These are phyloP conservation scores for Colletotrichum sansevieriae DNA, from an alignment of 2,329 filamentous ascomycete genomes.

Conservation along the genomic window DNA sequence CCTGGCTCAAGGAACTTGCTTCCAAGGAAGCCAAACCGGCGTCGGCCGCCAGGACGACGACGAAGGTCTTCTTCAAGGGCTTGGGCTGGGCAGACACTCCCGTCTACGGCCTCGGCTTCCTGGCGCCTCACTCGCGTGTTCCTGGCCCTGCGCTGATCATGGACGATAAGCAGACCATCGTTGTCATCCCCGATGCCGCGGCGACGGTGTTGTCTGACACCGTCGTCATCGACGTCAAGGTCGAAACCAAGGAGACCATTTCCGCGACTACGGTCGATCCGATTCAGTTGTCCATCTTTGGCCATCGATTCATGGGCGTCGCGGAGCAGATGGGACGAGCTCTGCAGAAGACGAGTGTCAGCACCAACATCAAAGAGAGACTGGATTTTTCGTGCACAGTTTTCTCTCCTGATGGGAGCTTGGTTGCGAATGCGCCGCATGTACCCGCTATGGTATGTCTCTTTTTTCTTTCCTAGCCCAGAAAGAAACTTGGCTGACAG, in stretches of 20 bases:
- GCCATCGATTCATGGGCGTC: conserved; percentile 86
- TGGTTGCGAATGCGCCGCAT: conserved; percentile 83
- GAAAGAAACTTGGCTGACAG: not conserved
- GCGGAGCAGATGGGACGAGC: conserved; percentile 87
- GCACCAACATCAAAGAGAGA: conserved; percentile 84
- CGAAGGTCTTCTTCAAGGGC: conserved; percentile 42
- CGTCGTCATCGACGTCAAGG: conserved; percentile 58
- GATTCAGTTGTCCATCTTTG: conserved; percentile 82
- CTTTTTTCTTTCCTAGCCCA: not conserved
- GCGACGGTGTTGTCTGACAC: conserved; percentile 57
- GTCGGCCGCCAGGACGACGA: conserved; percentile 29
- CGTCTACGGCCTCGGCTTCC: conserved; percentile 75
- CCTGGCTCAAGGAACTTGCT: conserved; percentile 33
- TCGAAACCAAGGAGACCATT: conserved; percentile 34
- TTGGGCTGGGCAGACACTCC: conserved; percentile 63
- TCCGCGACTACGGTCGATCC: conserved; percentile 65
- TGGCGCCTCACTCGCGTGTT: conserved; percentile 71
- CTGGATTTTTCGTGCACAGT: conserved; percentile 86
- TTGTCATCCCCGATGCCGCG: conserved; percentile 72
- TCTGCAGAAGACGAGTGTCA: conserved; percentile 83
- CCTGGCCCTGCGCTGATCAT: conserved; percentile 76
- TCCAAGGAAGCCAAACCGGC: conserved; percentile 4
- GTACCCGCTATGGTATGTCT: conserved; percentile 72
- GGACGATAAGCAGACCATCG: conserved; percentile 78
- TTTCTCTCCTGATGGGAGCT: conserved; percentile 79